phyloP scores from a whole-genome alignment of 805 yeast species.

The Saccharomycopsis amapae region DNA sequence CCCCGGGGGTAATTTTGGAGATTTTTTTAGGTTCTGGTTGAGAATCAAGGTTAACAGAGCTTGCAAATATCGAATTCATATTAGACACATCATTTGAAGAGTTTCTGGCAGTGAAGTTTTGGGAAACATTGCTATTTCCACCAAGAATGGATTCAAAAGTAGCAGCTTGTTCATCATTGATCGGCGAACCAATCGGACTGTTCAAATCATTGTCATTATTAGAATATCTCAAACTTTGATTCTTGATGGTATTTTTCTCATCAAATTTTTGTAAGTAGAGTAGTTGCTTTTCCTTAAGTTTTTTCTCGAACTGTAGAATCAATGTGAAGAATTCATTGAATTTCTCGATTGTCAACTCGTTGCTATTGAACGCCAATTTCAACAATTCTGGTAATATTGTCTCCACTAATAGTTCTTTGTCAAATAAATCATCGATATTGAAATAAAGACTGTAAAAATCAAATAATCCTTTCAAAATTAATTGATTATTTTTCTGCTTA shows the following conservation, averaged over 20 bases:
- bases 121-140: background rate
- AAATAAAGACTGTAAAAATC: constrained; percentile 33
- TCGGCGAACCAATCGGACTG: constrained; percentile 10
- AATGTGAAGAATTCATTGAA: constrained; percentile 34
- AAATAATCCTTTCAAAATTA: constrained; percentile 45
- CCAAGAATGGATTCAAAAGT: constrained; percentile 12
- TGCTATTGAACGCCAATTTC: constrained; percentile 40
- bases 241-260: constrained; percentile 24
- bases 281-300: constrained; percentile 39
- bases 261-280: constrained; percentile 29
- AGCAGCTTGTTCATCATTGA: background rate
- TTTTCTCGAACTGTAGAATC: constrained; percentile 36
- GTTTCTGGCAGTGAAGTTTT: background rate
- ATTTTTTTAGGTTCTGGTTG: too few relatives aligned
- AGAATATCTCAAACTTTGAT: background rate
- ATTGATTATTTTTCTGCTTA: constrained; percentile 66
- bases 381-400: constrained; percentile 48
- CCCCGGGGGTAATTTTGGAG: too few relatives aligned
- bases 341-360: constrained; percentile 33
- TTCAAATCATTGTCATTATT: too few relatives aligned
- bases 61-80: too few relatives aligned
- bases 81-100: too few relatives aligned
- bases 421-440: constrained; percentile 30
- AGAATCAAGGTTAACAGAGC: too few relatives aligned
- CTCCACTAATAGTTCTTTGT: constrained; percentile 45